Percentiles rank a stretch among this genome's conserved stretches.
Evolutionary conservation across 75 land plant genomes (phyloP).

Genomic region (Selaginella moellendorffii): DNA sequence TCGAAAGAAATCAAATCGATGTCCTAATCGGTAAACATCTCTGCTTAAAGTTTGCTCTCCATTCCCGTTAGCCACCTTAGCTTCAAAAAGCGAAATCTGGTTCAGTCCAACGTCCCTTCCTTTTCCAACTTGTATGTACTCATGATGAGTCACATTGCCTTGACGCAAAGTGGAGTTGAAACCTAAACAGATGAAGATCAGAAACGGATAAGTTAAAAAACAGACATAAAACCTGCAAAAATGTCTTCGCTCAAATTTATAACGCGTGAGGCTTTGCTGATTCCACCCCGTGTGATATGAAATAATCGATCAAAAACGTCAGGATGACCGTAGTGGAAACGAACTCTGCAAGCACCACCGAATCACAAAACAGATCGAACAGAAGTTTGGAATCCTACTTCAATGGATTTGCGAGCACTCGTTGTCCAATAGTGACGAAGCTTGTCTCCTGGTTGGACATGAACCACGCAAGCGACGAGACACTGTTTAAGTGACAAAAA

Average conservation of each 20-base stretch:
- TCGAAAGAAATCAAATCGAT: slow-evolving; percentile 8
- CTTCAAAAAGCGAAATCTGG: slow-evolving; percentile 4
- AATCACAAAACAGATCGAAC: background rate
- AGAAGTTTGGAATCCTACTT: background rate
- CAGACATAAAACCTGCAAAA: background rate
- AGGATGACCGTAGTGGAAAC: slow-evolving; percentile 7
- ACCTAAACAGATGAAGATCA: slow-evolving; percentile 27
- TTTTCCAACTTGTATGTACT: slow-evolving; percentile 64
- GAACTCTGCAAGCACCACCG: slow-evolving; percentile 4
- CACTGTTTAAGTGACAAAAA: no score
- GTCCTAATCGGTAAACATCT: slow-evolving; percentile 3
- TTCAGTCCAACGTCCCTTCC: slow-evolving; percentile 7
- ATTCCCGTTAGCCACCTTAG: slow-evolving; percentile 6
- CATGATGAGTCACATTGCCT: slow-evolving; percentile 89
- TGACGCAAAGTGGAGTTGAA: slow-evolving; percentile 79
- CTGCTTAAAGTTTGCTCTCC: slow-evolving; percentile 7
- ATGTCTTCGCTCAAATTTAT: slow-evolving; percentile 6
- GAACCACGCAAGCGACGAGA: slow-evolving; percentile 6
- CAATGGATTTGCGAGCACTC: slow-evolving; percentile 9
- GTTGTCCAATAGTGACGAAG: slow-evolving; percentile 8
- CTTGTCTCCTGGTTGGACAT: slow-evolving; percentile 10
- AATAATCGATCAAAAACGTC: slow-evolving; percentile 7
- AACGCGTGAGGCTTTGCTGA: slow-evolving; percentile 1
- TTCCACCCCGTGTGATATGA: slow-evolving; percentile 6
- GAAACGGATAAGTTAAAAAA: background rate